phyloP scores from a whole-genome alignment of 1,139 yeast species.

The Geotrichum phurueaensis region DNA sequence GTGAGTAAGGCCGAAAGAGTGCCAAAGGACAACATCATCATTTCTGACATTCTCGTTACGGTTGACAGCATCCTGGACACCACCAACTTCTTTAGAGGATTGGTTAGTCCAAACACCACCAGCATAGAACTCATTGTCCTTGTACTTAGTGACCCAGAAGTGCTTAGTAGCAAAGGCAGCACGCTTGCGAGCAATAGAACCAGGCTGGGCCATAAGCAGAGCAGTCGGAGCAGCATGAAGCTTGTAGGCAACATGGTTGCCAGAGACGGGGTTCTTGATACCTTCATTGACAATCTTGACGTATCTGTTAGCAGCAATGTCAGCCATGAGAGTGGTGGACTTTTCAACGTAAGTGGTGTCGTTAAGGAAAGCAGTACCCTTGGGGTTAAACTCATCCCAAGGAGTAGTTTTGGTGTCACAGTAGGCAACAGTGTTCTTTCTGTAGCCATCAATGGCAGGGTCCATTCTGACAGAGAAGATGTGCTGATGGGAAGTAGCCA shows the following conservation, averaged over 20 bases:
- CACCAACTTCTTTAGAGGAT: slow-evolving; percentile 57
- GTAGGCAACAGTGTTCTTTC: slow-evolving; percentile 61
- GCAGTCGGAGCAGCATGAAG: slow-evolving; percentile 72
- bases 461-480: slow-evolving; percentile 78
- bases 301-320: slow-evolving; percentile 70
- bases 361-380: slow-evolving; percentile 68
- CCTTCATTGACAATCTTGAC: slow-evolving; percentile 72
- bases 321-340: slow-evolving; percentile 68
- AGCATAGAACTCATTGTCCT: slow-evolving; percentile 61
- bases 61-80: slow-evolving; percentile 56
- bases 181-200: slow-evolving; percentile 57
- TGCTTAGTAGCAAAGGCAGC: slow-evolving; percentile 71
- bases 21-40: slow-evolving; percentile 80
- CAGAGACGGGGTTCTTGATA: slow-evolving; percentile 66
- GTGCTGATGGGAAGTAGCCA: slow-evolving; percentile 90
- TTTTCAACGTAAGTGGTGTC: slow-evolving; percentile 62
- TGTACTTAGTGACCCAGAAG: slow-evolving; percentile 69
- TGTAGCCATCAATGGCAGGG: slow-evolving; percentile 81
- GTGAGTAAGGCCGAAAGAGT: slow-evolving; percentile 81
- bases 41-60: slow-evolving; percentile 70
- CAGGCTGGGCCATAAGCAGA: slow-evolving; percentile 61
- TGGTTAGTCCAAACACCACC: slow-evolving; percentile 81
- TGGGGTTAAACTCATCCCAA: slow-evolving; percentile 55
- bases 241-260: slow-evolving; percentile 79
- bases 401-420: slow-evolving; percentile 71